phyloP scores from a whole-genome alignment of 106 monocot genomes.

The Platanthera guangdongensis region DNA sequence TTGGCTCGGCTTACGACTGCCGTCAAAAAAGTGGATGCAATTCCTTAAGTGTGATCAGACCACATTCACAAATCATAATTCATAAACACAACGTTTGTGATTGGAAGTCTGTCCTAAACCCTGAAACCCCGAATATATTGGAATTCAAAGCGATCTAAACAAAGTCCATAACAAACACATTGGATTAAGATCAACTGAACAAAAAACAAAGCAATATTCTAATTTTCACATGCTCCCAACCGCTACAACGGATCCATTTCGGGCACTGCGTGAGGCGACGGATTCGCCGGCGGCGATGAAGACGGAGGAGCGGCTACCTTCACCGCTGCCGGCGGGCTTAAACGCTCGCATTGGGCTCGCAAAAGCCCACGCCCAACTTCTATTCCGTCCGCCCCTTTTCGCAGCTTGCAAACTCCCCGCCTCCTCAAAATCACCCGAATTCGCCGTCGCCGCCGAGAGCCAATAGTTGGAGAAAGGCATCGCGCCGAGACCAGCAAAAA shows the following conservation, averaged over 20 bases:
- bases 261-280: neutral
- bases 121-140: too few relatives aligned
- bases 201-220: too few relatives aligned
- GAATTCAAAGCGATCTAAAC: too few relatives aligned
- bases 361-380: slow-evolving; percentile 52
- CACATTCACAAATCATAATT: too few relatives aligned
- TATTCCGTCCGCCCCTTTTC: slow-evolving; percentile 10
- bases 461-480: slow-evolving; percentile 27
- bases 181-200: too few relatives aligned
- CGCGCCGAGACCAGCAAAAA: slow-evolving; percentile 43
- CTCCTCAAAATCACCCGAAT: neutral
- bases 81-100: too few relatives aligned
- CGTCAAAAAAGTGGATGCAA: too few relatives aligned
- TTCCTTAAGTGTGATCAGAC: too few relatives aligned
- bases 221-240: neutral
- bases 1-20: too few relatives aligned
- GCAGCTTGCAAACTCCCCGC: neutral
- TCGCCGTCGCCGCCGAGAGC: slow-evolving; percentile 24
- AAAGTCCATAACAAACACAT: too few relatives aligned
- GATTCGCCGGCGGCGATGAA: neutral
- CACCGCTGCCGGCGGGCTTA: slow-evolving; percentile 7
- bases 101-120: too few relatives aligned
- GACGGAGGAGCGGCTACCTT: neutral
- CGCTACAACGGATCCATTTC: neutral
- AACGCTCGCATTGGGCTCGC: slow-evolving; percentile 64